These are phyloP conservation scores for Cladosporium sp. DNA, from an alignment of 2,329 filamentous ascomycete genomes.

Conservation along the genomic window DNA sequence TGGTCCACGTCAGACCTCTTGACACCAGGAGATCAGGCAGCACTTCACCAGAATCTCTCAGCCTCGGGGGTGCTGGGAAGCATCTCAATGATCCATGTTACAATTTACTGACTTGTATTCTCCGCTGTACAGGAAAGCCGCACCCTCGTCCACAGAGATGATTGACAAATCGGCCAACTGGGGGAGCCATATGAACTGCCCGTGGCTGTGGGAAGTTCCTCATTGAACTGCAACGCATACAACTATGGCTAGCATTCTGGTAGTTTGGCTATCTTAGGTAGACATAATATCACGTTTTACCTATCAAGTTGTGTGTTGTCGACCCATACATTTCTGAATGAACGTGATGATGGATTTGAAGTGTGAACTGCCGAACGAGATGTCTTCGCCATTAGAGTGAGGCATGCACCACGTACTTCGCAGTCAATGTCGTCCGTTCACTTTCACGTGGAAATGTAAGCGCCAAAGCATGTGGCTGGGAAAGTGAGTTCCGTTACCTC, in stretches of 20 bases:
- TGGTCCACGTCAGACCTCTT: too few species aligned
- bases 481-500: background rate
- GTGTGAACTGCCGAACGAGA: too few species aligned
- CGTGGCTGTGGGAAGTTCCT: background rate
- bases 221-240: background rate
- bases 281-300: background rate
- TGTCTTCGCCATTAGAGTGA: background rate
- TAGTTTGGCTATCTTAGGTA: background rate
- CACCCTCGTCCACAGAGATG: conserved; percentile 16
- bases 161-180: background rate
- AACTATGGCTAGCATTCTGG: background rate
- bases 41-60: too few species aligned
- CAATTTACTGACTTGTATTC: conserved; percentile 4
- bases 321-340: background rate
- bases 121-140: background rate
- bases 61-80: too few species aligned
- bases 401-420: background rate
- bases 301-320: background rate
- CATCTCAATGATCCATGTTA: background rate
- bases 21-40: too few species aligned
- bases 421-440: background rate
- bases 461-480: too few species aligned
- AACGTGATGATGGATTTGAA: too few species aligned
- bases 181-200: background rate
- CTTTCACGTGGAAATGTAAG: too few species aligned